Evolutionary conservation across 2,329 filamentous ascomycete species (phyloP), one percentile per base, ranked within the genome.

Genomic region (Sporothrix globosa): DNA sequence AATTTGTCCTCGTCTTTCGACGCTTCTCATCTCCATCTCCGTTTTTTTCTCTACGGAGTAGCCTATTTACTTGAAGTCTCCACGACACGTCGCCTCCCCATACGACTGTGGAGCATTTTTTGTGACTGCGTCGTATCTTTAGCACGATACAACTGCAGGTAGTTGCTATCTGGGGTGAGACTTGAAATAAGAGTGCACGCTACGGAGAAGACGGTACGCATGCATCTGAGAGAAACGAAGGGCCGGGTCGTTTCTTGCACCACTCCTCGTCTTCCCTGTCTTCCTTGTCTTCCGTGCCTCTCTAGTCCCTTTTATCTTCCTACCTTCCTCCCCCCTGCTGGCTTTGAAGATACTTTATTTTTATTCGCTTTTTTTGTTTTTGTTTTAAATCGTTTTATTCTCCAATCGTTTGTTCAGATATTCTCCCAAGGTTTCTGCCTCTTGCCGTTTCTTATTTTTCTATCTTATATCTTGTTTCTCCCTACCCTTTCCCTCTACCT

Each of bases 171-270:
- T 56, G 54, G 53, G 67, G 67, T 61, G 54, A 69, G 54, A 39
- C 44, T 61, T 61, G 24, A 14, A 68, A 50, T 44, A 30, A 50
- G 67, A 69, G 54, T 50, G 14, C 46, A 69, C 41, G 58, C 41
- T 44, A 34, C 34, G 34, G 34, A 34, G 34, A 48, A 69, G 53
- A 46, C 44, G 44, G 46, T 46, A 30, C 41, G 39, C 30, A 21
- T 50, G 54, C 24, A 52, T 19, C 53, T 52, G 14, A 34, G 44
- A 48, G 56, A 58, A 61, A 69, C 56, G 46, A 69, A 63, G 46
- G 56, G 39, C 27, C 53, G 67, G 67, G 53, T 60, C 67, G 53
- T 53, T 63, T 69, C 56, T n/a, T 69, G 54, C 46, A 53, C 67
- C 44, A 44, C 27, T 60, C 30, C 41, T 66, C 50, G 53, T 56